phyloP scores from a whole-genome alignment of 257 asterid species.

The Thymus quinquecostatus region DNA sequence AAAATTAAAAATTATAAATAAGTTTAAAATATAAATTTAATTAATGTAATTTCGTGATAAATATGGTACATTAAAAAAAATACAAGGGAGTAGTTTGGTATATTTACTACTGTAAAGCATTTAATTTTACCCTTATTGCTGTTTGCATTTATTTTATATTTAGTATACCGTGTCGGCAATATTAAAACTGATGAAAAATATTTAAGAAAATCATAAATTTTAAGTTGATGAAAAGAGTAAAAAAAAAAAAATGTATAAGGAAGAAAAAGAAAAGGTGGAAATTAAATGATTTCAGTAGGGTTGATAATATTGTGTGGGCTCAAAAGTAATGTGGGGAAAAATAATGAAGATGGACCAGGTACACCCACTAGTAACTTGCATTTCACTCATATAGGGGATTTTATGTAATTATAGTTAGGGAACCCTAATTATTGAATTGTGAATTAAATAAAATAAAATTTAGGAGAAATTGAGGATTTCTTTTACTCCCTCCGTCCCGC shows the following conservation, averaged over 20 bases:
- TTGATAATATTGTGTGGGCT: constrained; percentile 6
- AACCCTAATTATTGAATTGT: constrained; percentile 33
- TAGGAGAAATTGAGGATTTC: not conserved
- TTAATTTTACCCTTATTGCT: not conserved
- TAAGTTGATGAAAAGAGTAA: too few species aligned
- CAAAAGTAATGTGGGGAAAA: not conserved
- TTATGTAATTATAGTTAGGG: constrained; percentile 30
- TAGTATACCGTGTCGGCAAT: not conserved
- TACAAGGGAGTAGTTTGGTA: too few species aligned
- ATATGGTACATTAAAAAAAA: too few species aligned
- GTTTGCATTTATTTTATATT: constrained; percentile 28
- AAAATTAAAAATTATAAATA: too few species aligned
- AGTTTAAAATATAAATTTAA: too few species aligned
- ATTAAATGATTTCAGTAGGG: not conserved
- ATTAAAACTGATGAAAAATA: too few species aligned
- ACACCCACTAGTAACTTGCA: constrained; percentile 30
- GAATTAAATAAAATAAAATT: not conserved
- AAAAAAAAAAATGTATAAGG: not conserved
- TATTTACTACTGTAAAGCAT: not conserved
- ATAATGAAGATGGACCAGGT: constrained; percentile 24
- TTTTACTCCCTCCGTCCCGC: too few species aligned
- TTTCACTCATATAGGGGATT: constrained; percentile 44
- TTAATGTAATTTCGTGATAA: too few species aligned
- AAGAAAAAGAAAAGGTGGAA: not conserved
- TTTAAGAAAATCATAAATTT: not conserved